Conservation (phyloP, 371 early-diverging fungal genomes). For the Mucor circinelloides region DNA sequence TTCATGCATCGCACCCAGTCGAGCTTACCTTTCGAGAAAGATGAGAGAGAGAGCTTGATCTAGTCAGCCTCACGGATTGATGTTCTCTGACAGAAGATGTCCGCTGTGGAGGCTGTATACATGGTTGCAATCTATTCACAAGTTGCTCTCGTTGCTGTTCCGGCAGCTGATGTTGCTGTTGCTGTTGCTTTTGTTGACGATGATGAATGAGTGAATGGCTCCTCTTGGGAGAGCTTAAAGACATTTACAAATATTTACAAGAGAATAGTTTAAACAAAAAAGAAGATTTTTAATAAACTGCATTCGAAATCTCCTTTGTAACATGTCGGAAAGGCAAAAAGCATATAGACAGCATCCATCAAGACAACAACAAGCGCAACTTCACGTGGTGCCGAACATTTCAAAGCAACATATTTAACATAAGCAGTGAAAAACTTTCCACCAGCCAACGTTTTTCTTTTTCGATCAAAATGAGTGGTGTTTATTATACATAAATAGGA, state of each 20-base stretch:
- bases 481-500: neutral
- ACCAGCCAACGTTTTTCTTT: neutral
- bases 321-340: neutral
- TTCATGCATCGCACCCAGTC: neutral
- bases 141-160: neutral
- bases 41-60: constrained; percentile 17
- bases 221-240: constrained; percentile 6
- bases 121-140: neutral
- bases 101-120: neutral
- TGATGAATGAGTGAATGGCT: constrained; percentile 24
- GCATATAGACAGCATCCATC: neutral
- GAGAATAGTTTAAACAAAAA: neutral
- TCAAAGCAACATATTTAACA: neutral
- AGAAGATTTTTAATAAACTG: neutral
- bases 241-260: neutral
- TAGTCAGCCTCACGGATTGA: neutral
- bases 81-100: constrained; percentile 1
- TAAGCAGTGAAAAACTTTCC: neutral
- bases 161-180: neutral
- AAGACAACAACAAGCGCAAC: neutral
- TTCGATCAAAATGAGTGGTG: neutral
- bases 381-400: neutral
- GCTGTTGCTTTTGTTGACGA: neutral
- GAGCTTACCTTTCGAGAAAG: constrained; percentile 1
- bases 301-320: neutral